Evolutionary conservation across 2,329 filamentous ascomycete species (phyloP).

Genomic region (Fusarium azukiicola): DNA sequence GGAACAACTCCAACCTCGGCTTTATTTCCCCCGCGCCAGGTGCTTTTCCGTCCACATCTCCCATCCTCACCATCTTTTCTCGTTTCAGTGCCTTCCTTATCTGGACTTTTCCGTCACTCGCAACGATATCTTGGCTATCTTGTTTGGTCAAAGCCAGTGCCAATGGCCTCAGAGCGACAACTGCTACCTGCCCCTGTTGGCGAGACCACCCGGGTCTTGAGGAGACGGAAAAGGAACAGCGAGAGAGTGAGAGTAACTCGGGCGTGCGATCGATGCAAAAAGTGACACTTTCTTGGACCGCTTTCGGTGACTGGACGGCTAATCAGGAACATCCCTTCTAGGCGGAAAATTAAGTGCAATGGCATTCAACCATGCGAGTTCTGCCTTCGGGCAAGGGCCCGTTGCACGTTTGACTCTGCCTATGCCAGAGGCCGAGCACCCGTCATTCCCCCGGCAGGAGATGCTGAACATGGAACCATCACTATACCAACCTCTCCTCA

Average conservation of each 20-base stretch:
- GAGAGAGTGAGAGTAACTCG: conserved; percentile 52
- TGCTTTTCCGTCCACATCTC: conserved; percentile 14
- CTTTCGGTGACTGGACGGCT: conserved; percentile 19
- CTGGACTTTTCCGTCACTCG: conserved; percentile 2
- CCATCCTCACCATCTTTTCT: conserved; percentile 6
- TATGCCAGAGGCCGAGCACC: conserved; percentile 52
- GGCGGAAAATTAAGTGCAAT: conserved; percentile 54
- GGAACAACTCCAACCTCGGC: conserved; percentile 13
- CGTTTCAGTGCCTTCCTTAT: not conserved
- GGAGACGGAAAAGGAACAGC: conserved; percentile 51
- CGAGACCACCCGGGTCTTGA: conserved; percentile 13
- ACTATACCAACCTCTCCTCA: conserved; percentile 25
- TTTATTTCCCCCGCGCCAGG: conserved; percentile 5
- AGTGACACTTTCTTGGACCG: conserved; percentile 33
- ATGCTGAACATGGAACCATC: conserved; percentile 24
- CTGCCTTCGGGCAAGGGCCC: conserved; percentile 43
- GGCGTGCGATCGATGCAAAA: conserved; percentile 55
- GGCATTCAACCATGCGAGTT: conserved; percentile 53
- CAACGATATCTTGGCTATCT: not conserved
- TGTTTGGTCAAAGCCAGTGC: not conserved
- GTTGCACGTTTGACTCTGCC: conserved; percentile 52
- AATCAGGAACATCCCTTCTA: conserved; percentile 30
- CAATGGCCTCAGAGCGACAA: conserved; percentile 39
- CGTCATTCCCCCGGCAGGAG: conserved; percentile 43
- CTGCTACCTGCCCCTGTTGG: conserved; percentile 33